phyloP scores from a whole-genome alignment of 768 basidiomycete species.

The Pleurotus sapidus region DNA sequence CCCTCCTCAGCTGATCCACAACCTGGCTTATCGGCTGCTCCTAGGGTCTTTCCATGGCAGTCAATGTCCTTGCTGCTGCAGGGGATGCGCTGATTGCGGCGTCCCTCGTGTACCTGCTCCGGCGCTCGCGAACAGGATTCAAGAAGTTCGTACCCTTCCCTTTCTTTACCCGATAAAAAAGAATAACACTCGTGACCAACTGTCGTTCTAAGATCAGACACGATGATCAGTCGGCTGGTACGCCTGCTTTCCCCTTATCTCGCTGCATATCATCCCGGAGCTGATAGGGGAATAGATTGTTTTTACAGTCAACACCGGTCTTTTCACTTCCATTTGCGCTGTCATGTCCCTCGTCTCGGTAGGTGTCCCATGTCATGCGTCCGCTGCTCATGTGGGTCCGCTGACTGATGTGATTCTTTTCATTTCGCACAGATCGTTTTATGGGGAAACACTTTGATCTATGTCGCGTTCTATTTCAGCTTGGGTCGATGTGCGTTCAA shows the following conservation, averaged over 20 bases:
- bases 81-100: slow-evolving; percentile 8
- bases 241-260: slow-evolving; percentile 32
- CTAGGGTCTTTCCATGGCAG: slow-evolving; percentile 43
- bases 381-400: not conserved
- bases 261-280: slow-evolving; percentile 46
- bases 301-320: slow-evolving; percentile 11
- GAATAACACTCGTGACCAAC: not conserved
- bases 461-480: slow-evolving; percentile 17
- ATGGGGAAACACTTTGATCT: slow-evolving; percentile 22
- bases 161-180: not conserved
- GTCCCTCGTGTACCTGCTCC: slow-evolving; percentile 9
- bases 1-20: not conserved
- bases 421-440: slow-evolving; percentile 17
- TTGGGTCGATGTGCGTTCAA: slow-evolving; percentile 9
- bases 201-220: slow-evolving; percentile 32
- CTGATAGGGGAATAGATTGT: slow-evolving; percentile 5
- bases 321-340: slow-evolving; percentile 6
- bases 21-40: not conserved
- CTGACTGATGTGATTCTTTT: not conserved
- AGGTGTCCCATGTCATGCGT: not conserved
- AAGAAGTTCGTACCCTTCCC: slow-evolving; percentile 5
- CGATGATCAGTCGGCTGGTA: slow-evolving; percentile 39
- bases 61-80: slow-evolving; percentile 4
- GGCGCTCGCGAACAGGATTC: slow-evolving; percentile 10
- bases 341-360: not conserved